Conservation (phyloP, 148 eudicot genomes). For the Mesembryanthemum crystallinum region DNA sequence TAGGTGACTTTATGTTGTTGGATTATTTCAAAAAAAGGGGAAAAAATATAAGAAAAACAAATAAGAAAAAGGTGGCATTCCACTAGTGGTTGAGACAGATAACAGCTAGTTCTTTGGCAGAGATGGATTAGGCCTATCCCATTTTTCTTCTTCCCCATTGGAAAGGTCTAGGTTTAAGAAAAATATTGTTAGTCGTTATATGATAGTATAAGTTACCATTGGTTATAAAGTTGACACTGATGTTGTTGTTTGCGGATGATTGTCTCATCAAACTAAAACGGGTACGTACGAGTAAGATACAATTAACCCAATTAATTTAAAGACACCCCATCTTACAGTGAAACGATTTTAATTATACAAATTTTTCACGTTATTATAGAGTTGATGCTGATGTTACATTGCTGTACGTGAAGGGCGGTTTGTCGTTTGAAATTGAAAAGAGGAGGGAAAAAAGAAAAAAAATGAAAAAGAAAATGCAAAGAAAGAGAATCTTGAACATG, state of each 20-base stretch:
- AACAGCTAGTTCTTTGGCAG: constrained; percentile 29
- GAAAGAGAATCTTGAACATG: constrained; percentile 24
- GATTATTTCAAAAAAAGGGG: background rate
- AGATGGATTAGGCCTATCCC: constrained; percentile 34
- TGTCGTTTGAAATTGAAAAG: background rate
- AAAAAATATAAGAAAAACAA: background rate
- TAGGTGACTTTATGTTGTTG: constrained; percentile 27
- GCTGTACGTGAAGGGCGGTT: constrained; percentile 2
- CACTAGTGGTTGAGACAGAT: constrained; percentile 32
- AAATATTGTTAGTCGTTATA: background rate
- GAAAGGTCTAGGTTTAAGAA: constrained; percentile 32
- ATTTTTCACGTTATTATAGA: background rate
- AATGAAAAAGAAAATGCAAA: background rate
- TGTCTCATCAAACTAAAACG: too few relatives aligned
- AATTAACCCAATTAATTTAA: too few relatives aligned
- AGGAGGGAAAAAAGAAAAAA: background rate
- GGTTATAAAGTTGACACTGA: constrained; percentile 18
- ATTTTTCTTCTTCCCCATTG: constrained; percentile 1
- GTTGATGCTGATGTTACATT: constrained; percentile 8
- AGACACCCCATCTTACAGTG: too few relatives aligned
- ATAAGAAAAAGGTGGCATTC: constrained; percentile 23
- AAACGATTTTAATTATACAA: too few relatives aligned
- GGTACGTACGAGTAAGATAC: too few relatives aligned
- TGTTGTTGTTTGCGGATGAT: constrained; percentile 2
- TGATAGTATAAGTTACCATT: too few relatives aligned